Percentiles rank a stretch among this genome's conserved stretches.
These are phyloP conservation scores for Inonotus hispidus DNA, from an alignment of 1,284 basidiomycete genomes.

Conservation along the genomic window DNA sequence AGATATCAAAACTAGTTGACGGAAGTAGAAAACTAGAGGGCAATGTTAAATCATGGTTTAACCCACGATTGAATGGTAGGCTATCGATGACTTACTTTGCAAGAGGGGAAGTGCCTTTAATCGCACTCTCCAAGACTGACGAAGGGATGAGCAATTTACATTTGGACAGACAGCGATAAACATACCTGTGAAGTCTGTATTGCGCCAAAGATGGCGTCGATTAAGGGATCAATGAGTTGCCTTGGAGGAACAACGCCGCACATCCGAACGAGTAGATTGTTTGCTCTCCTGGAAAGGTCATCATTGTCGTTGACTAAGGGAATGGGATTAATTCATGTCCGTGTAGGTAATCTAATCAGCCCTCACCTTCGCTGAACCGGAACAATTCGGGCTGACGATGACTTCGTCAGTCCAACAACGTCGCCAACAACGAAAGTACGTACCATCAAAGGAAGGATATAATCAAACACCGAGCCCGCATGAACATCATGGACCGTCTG, in stretches of 20 bases:
- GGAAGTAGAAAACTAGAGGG: conserved; percentile 64
- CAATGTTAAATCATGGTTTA: background rate
- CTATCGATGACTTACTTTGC: conserved; percentile 44
- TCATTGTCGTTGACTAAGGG: conserved; percentile 60
- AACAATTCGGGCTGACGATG: conserved; percentile 57
- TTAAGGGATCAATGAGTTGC: conserved; percentile 49
- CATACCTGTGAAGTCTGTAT: conserved; percentile 61
- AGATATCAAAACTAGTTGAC: conserved; percentile 58
- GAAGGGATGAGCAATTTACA: conserved; percentile 3
- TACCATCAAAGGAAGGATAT: conserved; percentile 75
- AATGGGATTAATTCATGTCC: background rate
- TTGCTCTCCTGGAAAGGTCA: conserved; percentile 56
- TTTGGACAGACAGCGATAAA: conserved; percentile 15
- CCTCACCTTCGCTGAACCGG: conserved; percentile 61
- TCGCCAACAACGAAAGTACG: conserved; percentile 21
- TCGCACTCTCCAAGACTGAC: conserved; percentile 67
- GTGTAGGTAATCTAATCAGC: background rate
- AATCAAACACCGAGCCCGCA: conserved; percentile 71
- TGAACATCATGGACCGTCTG: conserved; percentile 69
- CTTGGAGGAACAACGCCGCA: conserved; percentile 66
- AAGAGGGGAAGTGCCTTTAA: conserved; percentile 70
- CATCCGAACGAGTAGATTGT: conserved; percentile 61
- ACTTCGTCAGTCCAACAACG: background rate
- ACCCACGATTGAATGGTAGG: background rate
- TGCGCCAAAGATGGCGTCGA: conserved; percentile 61